Evolutionary conservation across 352 stramenopile species (phyloP).

Genomic region (Globisporangium heterothallicum): DNA sequence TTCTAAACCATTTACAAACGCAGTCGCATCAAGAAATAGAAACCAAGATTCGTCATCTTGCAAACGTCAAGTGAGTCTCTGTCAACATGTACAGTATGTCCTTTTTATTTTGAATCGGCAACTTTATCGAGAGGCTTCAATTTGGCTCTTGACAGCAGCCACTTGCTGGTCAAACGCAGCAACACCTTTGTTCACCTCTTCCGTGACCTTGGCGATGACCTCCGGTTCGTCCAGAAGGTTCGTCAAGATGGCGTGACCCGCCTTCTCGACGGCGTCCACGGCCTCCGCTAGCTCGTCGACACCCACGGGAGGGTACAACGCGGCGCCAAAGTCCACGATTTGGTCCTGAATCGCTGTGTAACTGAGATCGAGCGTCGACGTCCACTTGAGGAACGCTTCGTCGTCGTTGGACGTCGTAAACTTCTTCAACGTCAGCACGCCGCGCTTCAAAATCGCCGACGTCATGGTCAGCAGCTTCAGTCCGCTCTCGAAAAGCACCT

Average conservation of each 20-base stretch:
- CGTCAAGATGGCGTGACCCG: conserved; percentile 32
- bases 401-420: conserved; percentile 49
- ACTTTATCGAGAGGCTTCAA: conserved; percentile 40
- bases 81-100: background rate
- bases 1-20: too few relatives aligned
- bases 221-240: conserved; percentile 50
- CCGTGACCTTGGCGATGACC: conserved; percentile 27
- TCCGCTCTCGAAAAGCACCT: conserved; percentile 53
- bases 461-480: conserved; percentile 73
- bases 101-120: background rate
- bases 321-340: conserved; percentile 80
- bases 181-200: conserved; percentile 37
- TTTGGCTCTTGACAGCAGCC: conserved; percentile 41
- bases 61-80: background rate
- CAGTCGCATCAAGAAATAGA: too few relatives aligned
- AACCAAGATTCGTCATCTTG: background rate
- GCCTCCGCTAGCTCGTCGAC: conserved; percentile 44
- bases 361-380: conserved; percentile 48
- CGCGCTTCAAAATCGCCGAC: conserved; percentile 70
- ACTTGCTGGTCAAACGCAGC: conserved; percentile 57
- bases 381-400: conserved; percentile 64
- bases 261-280: conserved; percentile 28
- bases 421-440: conserved; percentile 76
- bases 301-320: conserved; percentile 70
- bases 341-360: conserved; percentile 61